A percentile compares a stretch with the other conserved stretches of the same genome.
Conservation (phyloP, 2,329 filamentous ascomycete genomes). For the Cladophialophora carrionii region DNA sequence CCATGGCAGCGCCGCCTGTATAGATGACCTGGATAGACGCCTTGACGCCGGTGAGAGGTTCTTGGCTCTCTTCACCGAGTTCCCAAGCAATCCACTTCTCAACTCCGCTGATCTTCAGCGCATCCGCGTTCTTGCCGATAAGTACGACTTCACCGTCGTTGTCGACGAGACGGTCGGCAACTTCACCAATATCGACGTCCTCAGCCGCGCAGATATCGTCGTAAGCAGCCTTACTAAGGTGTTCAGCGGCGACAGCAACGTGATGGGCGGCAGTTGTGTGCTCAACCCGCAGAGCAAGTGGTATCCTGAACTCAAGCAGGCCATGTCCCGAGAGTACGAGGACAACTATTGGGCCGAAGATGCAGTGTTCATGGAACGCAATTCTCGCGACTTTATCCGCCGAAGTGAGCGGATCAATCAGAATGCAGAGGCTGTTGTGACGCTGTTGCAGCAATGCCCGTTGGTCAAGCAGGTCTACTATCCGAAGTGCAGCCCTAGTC, state of each 20-base stretch:
- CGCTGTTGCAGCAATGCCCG: conserved; percentile 65
- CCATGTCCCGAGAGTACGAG: conserved; percentile 70
- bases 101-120: conserved; percentile 79
- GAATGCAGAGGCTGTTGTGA: conserved; percentile 82
- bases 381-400: conserved; percentile 86
- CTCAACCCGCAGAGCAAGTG: conserved; percentile 66
- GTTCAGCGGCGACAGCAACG: conserved; percentile 96
- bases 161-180: conserved; percentile 97
- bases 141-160: conserved; percentile 85
- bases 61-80: conserved; percentile 88
- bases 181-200: conserved; percentile 91
- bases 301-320: conserved; percentile 69
- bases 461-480: conserved; percentile 81
- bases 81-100: conserved; percentile 88
- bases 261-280: conserved; percentile 83
- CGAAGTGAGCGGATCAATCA: conserved; percentile 82
- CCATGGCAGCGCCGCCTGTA: conserved; percentile 71
- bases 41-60: conserved; percentile 74
- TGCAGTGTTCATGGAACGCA: conserved; percentile 90
- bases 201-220: conserved; percentile 85
- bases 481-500: conserved; percentile 75
- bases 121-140: conserved; percentile 77
- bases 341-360: conserved; percentile 96
- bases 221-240: conserved; percentile 96
- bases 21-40: conserved; percentile 78